Percentiles rank a stretch among this genome's conserved stretches.
phyloP scores from a whole-genome alignment of 371 early-diverging fungal species.

The Dichotomocladium elegans region DNA sequence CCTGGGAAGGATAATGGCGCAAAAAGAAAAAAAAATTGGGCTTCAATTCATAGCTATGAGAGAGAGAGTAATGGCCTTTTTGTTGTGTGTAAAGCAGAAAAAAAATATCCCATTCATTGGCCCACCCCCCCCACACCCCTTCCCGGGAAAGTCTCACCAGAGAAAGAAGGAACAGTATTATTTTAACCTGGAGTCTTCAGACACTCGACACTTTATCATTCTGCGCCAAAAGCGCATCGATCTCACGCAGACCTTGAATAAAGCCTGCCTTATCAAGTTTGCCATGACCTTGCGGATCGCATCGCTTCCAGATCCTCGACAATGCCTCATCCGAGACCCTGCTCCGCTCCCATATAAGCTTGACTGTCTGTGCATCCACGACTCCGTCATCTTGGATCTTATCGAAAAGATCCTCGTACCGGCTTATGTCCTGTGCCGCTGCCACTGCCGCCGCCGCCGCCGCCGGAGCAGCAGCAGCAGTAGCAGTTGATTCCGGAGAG shows the following conservation, averaged over 20 bases:
- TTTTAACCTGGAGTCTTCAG: neutral
- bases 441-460: no score
- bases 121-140: no score
- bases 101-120: no score
- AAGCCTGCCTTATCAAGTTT: constrained; percentile 38
- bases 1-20: no score
- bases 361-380: constrained; percentile 32
- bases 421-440: constrained; percentile 14
- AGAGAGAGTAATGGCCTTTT: no score
- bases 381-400: constrained; percentile 31
- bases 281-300: constrained; percentile 38
- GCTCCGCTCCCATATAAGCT: constrained; percentile 34
- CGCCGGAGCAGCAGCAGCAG: no score
- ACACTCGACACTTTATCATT: no score
- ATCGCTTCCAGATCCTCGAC: constrained; percentile 39
- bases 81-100: no score
- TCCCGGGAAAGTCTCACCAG: constrained; percentile 52
- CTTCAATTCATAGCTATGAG: no score
- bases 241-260: constrained; percentile 38
- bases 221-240: constrained; percentile 26
- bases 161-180: constrained; percentile 9
- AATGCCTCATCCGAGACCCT: constrained; percentile 23
- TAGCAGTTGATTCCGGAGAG: no score
- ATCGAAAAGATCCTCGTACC: constrained; percentile 36
- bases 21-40: no score